Conservation (phyloP, 1,284 basidiomycete species). For the Schizophyllum amplum region DNA sequence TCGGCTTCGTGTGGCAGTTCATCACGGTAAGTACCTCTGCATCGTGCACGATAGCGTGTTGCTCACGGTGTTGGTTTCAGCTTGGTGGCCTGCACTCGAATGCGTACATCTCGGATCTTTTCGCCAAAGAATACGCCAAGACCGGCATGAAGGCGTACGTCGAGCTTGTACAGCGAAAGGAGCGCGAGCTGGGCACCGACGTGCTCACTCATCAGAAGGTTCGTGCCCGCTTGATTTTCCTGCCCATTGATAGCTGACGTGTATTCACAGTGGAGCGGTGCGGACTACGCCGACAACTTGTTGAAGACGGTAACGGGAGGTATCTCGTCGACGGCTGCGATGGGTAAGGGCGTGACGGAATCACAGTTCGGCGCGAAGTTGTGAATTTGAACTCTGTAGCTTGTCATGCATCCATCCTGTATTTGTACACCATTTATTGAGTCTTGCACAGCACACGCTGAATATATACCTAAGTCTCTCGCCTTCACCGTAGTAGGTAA, state of each 20-base stretch:
- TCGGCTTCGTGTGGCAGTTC: conserved; percentile 97
- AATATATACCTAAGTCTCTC: too few species aligned
- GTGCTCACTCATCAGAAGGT: conserved; percentile 87
- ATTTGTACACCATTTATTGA: neutral
- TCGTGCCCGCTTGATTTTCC: conserved; percentile 13
- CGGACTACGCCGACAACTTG: conserved; percentile 86
- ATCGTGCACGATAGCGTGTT: too few species aligned
- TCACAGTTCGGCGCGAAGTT: conserved; percentile 71
- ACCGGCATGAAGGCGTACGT: conserved; percentile 94
- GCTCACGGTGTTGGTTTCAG: too few species aligned
- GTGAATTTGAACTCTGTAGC: conserved; percentile 17
- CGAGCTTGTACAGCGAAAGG: conserved; percentile 76
- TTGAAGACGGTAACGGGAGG: conserved; percentile 95
- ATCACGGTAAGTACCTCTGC: too few species aligned
- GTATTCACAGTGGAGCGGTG: conserved; percentile 79
- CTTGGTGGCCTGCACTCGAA: conserved; percentile 90
- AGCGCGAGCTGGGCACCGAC: conserved; percentile 86
- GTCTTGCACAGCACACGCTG: neutral
- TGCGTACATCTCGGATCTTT: conserved; percentile 92
- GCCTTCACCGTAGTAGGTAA: too few species aligned
- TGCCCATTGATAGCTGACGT: conserved; percentile 1
- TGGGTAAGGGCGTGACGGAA: conserved; percentile 94
- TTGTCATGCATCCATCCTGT: neutral
- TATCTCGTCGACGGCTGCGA: conserved; percentile 90
- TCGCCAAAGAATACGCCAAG: conserved; percentile 80